Evolutionary conservation across 805 yeast genomes (phyloP).

Genomic region (Kluyveromyces starmeri): DNA sequence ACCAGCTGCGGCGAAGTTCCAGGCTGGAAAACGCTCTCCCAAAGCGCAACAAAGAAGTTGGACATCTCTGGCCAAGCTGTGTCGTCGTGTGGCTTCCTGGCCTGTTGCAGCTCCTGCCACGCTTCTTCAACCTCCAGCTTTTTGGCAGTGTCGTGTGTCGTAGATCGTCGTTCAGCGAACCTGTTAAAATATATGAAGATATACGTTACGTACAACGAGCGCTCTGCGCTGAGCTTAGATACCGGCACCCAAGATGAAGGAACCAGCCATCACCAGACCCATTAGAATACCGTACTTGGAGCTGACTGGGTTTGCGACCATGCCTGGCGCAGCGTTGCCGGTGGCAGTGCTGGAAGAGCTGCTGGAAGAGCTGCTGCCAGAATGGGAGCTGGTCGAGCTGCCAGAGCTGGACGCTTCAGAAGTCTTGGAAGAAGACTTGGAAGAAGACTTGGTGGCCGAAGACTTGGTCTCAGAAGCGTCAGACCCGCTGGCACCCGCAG

Average conservation of each 20-base stretch:
- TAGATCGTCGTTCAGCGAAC: too few relatives aligned
- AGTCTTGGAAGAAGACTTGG: slow-evolving; percentile 6
- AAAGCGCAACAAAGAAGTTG: slow-evolving; percentile 42
- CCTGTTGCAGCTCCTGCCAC: too few relatives aligned
- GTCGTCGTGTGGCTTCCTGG: too few relatives aligned
- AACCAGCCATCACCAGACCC: slow-evolving; percentile 33
- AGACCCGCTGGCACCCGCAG: slow-evolving; percentile 14
- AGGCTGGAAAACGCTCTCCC: slow-evolving; percentile 89
- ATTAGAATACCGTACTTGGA: slow-evolving; percentile 35
- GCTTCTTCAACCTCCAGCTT: too few relatives aligned
- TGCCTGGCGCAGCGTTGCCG: slow-evolving; percentile 27
- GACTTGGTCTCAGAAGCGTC: slow-evolving; percentile 9
- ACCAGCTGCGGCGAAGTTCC: slow-evolving; percentile 87
- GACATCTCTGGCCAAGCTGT: slow-evolving; percentile 16
- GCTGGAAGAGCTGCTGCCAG: slow-evolving; percentile 10
- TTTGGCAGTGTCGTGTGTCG: too few relatives aligned
- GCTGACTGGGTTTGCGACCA: slow-evolving; percentile 30
- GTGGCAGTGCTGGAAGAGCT: slow-evolving; percentile 15
- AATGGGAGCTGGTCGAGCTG: slow-evolving; percentile 8
- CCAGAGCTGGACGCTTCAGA: slow-evolving; percentile 10
- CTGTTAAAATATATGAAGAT: too few relatives aligned
- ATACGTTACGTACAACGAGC: too few relatives aligned
- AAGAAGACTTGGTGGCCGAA: slow-evolving; percentile 9
- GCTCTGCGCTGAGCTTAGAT: slow-evolving; percentile 12
- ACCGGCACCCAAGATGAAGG: slow-evolving; percentile 30